These are phyloP conservation scores for Cryptosporidium sp. DNA, from an alignment of 169 alveolate species.

Conservation along the genomic window DNA sequence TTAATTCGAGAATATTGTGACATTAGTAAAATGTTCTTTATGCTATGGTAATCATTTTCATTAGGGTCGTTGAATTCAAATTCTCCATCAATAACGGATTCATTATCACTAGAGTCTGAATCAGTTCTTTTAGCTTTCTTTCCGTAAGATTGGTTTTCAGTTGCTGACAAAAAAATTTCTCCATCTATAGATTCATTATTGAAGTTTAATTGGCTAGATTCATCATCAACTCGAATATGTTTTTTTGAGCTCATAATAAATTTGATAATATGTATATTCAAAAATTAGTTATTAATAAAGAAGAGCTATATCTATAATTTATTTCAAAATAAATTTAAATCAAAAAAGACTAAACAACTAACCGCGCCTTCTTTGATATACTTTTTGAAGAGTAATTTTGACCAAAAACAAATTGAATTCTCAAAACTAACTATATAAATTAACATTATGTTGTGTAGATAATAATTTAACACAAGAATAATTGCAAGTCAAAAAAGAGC, in stretches of 20 bases:
- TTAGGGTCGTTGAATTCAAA: slow-evolving; percentile 61
- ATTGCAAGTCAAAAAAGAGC: too few species aligned
- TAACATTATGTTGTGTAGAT: not conserved
- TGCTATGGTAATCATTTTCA: slow-evolving; percentile 60
- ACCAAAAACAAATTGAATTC: not conserved
- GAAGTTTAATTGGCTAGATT: not conserved
- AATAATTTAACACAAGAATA: not conserved
- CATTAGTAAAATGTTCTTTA: slow-evolving; percentile 35
- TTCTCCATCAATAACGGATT: slow-evolving; percentile 33
- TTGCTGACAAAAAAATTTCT: slow-evolving; percentile 14
- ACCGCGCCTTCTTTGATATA: not conserved
- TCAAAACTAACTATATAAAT: not conserved
- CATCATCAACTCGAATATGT: not conserved
- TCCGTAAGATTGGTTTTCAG: not conserved
- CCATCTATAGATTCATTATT: slow-evolving; percentile 9
- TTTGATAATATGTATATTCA: not conserved
- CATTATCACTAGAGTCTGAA: slow-evolving; percentile 22
- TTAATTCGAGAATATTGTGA: slow-evolving; percentile 40
- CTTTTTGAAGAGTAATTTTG: not conserved
- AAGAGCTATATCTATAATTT: not conserved
- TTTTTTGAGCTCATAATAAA: not conserved
- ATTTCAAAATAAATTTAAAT: too few species aligned
- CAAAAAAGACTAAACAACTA: too few species aligned
- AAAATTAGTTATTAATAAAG: not conserved
- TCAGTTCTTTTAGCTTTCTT: not conserved